phyloP scores from a whole-genome alignment of 495 filamentous ascomycete species.

The Penicillium robsamsonii region DNA sequence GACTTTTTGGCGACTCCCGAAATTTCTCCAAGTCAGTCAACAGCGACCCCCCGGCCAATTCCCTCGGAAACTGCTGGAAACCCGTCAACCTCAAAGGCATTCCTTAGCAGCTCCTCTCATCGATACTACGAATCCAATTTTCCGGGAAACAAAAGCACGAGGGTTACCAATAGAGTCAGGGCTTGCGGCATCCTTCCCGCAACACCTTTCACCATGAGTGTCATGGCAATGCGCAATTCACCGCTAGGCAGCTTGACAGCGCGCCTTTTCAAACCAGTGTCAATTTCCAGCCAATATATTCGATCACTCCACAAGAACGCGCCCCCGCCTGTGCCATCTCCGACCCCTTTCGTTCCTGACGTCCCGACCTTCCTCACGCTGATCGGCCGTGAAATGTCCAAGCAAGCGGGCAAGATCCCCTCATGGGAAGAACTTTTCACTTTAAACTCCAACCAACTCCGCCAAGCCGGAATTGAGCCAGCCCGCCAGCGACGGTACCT shows the following conservation, averaged over 20 bases:
- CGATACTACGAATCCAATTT: not conserved
- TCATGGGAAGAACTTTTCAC: slow-evolving; percentile 88
- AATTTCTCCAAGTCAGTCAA: slow-evolving; percentile 34
- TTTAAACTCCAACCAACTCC: slow-evolving; percentile 70
- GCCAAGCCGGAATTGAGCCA: slow-evolving; percentile 81
- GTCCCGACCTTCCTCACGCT: slow-evolving; percentile 85
- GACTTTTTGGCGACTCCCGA: slow-evolving; percentile 18
- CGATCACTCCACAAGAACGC: slow-evolving; percentile 35
- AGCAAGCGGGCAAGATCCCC: slow-evolving; percentile 76
- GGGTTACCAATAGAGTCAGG: not conserved
- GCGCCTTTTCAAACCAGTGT: slow-evolving; percentile 27
- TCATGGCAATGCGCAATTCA: slow-evolving; percentile 38
- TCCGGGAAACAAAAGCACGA: not conserved
- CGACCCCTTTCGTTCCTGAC: slow-evolving; percentile 85
- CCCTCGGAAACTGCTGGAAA: slow-evolving; percentile 1
- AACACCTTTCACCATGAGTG: slow-evolving; percentile 4
- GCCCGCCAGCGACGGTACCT: slow-evolving; percentile 79
- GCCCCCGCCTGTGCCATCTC: slow-evolving; percentile 54
- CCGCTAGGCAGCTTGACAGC: slow-evolving; percentile 29
- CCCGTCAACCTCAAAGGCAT: not conserved
- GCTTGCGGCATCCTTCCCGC: slow-evolving; percentile 11
- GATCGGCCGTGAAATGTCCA: slow-evolving; percentile 81
- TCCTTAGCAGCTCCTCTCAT: not conserved
- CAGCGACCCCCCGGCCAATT: slow-evolving; percentile 8
- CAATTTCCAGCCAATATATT: slow-evolving; percentile 31